Percentiles rank a stretch among this genome's conserved stretches.
These are phyloP conservation scores for Wickerhamomyces pijperi DNA, from an alignment of 805 yeast genomes.

Conservation along the genomic window DNA sequence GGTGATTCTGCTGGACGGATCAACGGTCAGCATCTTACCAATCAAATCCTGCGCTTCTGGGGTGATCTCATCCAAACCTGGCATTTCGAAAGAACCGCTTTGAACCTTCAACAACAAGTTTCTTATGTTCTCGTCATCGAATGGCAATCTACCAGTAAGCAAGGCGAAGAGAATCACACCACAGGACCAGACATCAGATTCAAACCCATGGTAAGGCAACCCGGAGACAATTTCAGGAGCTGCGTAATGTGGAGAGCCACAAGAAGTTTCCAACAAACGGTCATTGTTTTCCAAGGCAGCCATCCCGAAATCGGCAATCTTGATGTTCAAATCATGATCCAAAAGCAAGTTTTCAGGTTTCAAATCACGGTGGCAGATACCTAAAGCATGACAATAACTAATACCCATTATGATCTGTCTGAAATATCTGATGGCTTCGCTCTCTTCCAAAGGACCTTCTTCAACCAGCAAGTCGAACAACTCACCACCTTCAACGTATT, in stretches of 20 bases:
- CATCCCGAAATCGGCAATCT: constrained; percentile 84
- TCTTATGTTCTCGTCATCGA: constrained; percentile 74
- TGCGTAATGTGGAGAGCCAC: constrained; percentile 86
- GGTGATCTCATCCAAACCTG: constrained; percentile 35
- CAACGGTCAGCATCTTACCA: constrained; percentile 51
- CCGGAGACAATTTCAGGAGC: constrained; percentile 83
- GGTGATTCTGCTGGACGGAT: constrained; percentile 61
- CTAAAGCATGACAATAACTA: constrained; percentile 70
- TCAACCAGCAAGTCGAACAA: constrained; percentile 61
- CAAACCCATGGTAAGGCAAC: constrained; percentile 69
- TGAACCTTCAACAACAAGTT: constrained; percentile 64
- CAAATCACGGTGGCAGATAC: constrained; percentile 73
- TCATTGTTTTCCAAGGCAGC: constrained; percentile 73
- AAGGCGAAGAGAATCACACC: constrained; percentile 75
- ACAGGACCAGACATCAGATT: constrained; percentile 84
- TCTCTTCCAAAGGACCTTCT: constrained; percentile 59
- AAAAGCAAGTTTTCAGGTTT: constrained; percentile 71
- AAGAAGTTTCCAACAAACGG: constrained; percentile 62
- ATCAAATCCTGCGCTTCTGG: constrained; percentile 60
- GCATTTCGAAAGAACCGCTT: constrained; percentile 66
- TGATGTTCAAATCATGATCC: constrained; percentile 56
- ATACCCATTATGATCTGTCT: constrained; percentile 71
- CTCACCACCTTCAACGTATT: constrained; percentile 86
- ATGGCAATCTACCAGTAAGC: constrained; percentile 72
- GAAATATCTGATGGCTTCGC: constrained; percentile 67